phyloP scores from a whole-genome alignment of 2,329 filamentous ascomycete genomes.

The Rhynchosporium secalis region DNA sequence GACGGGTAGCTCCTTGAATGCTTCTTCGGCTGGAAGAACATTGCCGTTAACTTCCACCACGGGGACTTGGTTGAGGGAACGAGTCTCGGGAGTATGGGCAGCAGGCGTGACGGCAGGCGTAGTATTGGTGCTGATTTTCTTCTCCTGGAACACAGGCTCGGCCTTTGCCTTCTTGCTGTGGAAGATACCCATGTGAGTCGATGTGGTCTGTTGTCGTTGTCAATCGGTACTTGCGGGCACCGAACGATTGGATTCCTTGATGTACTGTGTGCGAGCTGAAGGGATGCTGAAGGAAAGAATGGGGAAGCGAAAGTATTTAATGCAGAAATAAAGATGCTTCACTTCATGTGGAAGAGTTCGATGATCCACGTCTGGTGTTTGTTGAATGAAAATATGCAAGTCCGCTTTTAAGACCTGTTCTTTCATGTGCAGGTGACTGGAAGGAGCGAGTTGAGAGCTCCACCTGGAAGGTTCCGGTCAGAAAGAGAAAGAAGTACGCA shows the following conservation, averaged over 20 bases:
- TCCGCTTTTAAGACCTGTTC: not conserved
- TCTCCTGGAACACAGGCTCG: conserved; percentile 16
- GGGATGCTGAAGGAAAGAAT: not conserved
- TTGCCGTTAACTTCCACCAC: conserved; percentile 1
- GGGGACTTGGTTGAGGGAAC: conserved; percentile 7
- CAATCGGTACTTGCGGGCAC: not conserved
- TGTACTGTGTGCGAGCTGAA: not conserved
- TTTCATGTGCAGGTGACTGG: not conserved
- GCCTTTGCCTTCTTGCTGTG: conserved; percentile 14
- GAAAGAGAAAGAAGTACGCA: not conserved
- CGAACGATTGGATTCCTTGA: not conserved
- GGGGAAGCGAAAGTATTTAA: conserved; percentile 1
- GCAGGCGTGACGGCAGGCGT: conserved; percentile 22
- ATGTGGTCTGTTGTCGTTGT: not conserved
- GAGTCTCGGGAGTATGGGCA: conserved; percentile 21
- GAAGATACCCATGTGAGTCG: conserved; percentile 21
- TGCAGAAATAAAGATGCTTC: not conserved
- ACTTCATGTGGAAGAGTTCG: not conserved
- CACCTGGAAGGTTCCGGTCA: not conserved
- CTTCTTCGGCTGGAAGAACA: conserved; percentile 1
- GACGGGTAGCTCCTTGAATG: conserved; percentile 19
- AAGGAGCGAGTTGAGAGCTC: not conserved
- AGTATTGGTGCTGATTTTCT: conserved; percentile 14
- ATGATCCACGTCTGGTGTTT: not conserved
- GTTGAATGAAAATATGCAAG: not conserved